Base-by-base conservation (phyloP, 371 early-diverging fungal species). In the Mucor circinelloides region DNA sequence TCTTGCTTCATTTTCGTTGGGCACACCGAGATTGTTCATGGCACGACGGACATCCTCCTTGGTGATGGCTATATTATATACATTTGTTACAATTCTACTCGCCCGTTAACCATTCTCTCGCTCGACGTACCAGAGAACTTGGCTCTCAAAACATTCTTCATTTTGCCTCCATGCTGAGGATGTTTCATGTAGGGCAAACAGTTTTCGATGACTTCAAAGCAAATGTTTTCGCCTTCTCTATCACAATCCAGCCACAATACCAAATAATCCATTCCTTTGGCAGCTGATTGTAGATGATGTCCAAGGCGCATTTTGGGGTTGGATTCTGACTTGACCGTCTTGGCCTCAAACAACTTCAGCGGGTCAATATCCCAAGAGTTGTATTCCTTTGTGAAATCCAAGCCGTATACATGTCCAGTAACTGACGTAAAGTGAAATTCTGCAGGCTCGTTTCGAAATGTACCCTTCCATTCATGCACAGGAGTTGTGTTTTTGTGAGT, bases 201-300 rank as follows among this genome's bases (percentile, higher is more conserved):
- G 46, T 79, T 79, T 17, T 78, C 77, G 28, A 80, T 79, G 28
- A 91, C 90, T 66, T 92, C 89, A 61, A 73, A 77, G 34, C 88
- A 91, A 60, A 92, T 92, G 65, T 91, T 88, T 68, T 92, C 92
- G 9, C 92, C 92, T 74, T 92, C 92, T 59, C 92, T 70, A 70
- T 92, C 92, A 64, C 91, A 89, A 75, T 92, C 92, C 34, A 91
- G 80, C 92, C 91, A 92, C 9, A 91, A 77, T 25, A 91, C 78
- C 6, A 91, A 69, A 60, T 81, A 80, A 63, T 87, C 82, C 7
- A 79, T 64, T 9, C 75, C 75, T 63, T 82, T 85, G 1, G 81
- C 74, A 48, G 79, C 78, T 8, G 58, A 70, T 19, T 75, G 70
- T 44, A 87, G 65, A 60, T 83, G 81, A 6, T 77, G 77, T 8